phyloP scores from a whole-genome alignment of 768 basidiomycete species.

The Pholiota conissans region DNA sequence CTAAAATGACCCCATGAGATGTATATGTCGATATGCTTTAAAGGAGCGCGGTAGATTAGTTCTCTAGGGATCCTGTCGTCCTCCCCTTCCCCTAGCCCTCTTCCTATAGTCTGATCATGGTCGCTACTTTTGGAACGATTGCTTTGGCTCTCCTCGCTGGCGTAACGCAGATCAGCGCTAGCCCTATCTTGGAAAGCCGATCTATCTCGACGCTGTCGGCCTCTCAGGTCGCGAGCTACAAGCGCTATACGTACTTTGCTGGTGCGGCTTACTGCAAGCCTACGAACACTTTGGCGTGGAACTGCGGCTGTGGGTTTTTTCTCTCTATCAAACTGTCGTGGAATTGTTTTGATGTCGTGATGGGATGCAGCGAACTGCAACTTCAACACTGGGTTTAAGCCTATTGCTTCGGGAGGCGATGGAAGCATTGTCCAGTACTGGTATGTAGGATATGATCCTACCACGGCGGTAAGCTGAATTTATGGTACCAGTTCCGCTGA shows the following conservation, averaged over 20 bases:
- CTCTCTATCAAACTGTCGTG: background rate
- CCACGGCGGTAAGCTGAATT: constrained; percentile 26
- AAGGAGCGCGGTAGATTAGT: too few relatives aligned
- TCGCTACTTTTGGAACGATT: constrained; percentile 8
- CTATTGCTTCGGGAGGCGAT: constrained; percentile 45
- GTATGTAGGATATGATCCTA: constrained; percentile 35
- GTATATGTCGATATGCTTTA: too few relatives aligned
- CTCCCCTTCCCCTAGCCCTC: background rate
- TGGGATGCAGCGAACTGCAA: constrained; percentile 34
- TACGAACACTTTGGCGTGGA: constrained; percentile 44
- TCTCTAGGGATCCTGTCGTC: too few relatives aligned
- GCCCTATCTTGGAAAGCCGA: constrained; percentile 22
- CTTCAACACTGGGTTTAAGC: constrained; percentile 40
- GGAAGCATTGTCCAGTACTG: constrained; percentile 37
- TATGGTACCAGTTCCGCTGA: too few relatives aligned
- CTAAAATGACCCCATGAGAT: too few relatives aligned
- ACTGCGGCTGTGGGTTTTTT: constrained; percentile 39
- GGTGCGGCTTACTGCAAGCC: constrained; percentile 48
- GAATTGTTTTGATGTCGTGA: background rate
- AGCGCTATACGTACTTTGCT: constrained; percentile 48
- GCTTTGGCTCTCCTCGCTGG: constrained; percentile 17
- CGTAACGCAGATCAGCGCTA: constrained; percentile 18
- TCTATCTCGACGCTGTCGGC: constrained; percentile 36
- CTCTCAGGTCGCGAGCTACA: constrained; percentile 40
- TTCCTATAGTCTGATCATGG: too few relatives aligned